A percentile compares a stretch with the other conserved stretches of the same genome.
Conservation (phyloP, 2,329 filamentous ascomycete species). For the Aureobasidium sp. region DNA sequence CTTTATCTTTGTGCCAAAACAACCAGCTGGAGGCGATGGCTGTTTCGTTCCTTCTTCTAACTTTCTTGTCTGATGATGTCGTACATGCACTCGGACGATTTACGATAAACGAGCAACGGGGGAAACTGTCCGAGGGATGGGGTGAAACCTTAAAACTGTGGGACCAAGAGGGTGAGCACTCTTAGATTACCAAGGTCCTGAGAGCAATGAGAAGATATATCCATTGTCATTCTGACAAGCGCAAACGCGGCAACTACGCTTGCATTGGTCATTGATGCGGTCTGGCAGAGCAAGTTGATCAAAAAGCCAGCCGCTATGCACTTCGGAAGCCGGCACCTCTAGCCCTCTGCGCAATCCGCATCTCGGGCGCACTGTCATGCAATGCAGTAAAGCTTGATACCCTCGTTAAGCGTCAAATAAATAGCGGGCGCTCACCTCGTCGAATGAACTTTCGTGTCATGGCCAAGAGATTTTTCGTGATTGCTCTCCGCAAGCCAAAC, state of each 20-base stretch:
- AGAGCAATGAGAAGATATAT: background rate
- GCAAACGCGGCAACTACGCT: background rate
- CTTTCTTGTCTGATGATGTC: conserved; percentile 7
- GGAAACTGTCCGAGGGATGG: conserved; percentile 2
- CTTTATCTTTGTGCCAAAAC: background rate
- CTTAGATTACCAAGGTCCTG: background rate
- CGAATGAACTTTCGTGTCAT: conserved; percentile 3
- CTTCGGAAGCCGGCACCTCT: conserved; percentile 7
- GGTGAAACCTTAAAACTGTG: background rate
- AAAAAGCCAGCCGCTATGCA: conserved; percentile 9
- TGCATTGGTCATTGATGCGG: conserved; percentile 9
- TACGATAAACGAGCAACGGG: conserved; percentile 12
- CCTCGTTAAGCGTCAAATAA: conserved; percentile 4
- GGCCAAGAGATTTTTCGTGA: conserved; percentile 1
- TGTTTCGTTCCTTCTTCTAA: background rate
- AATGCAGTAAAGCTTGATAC: conserved; percentile 13
- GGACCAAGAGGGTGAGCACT: background rate
- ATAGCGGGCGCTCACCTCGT: conserved; percentile 6
- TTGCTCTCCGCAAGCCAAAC: background rate
- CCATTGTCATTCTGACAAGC: background rate
- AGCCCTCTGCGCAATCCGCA: conserved; percentile 4
- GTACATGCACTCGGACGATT: background rate
- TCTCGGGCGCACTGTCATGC: background rate
- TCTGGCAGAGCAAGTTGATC: background rate
- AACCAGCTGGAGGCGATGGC: background rate